Evolutionary conservation across 495 filamentous ascomycete genomes (phyloP).

Genomic region (Peziza echinospora): DNA sequence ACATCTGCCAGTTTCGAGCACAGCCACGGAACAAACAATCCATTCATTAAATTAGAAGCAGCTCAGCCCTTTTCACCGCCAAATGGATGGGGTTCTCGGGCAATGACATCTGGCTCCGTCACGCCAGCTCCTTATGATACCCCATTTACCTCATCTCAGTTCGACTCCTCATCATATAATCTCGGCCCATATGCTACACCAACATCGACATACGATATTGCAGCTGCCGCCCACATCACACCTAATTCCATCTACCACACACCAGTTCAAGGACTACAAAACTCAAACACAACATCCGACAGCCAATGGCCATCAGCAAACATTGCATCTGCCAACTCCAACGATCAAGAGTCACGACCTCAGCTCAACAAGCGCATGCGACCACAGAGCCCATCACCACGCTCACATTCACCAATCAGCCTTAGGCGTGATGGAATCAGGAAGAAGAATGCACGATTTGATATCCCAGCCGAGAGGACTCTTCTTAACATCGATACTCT

Average conservation of each 20-base stretch:
- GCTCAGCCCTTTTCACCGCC: conserved; percentile 26
- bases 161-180: conserved; percentile 19
- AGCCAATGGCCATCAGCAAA: conserved; percentile 41
- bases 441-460: conserved; percentile 98
- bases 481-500: conserved; percentile 86
- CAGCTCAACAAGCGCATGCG: conserved; percentile 52
- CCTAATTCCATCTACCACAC: conserved; percentile 27
- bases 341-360: conserved; percentile 35
- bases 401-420: conserved; percentile 56
- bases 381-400: conserved; percentile 46
- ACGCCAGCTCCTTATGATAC: conserved; percentile 23
- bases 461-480: conserved; percentile 84
- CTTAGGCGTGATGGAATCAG: conserved; percentile 76
- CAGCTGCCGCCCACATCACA: conserved; percentile 9
- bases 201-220: neutral
- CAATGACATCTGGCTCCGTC: conserved; percentile 22
- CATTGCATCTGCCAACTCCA: conserved; percentile 23
- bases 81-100: conserved; percentile 20
- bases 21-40: conserved; percentile 26
- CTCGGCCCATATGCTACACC: conserved; percentile 12
- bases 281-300: conserved; percentile 25
- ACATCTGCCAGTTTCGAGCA: conserved; percentile 21
- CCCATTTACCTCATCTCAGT: conserved; percentile 19
- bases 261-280: conserved; percentile 23
- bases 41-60: conserved; percentile 24